Percentiles rank a stretch among this genome's conserved stretches.
These are phyloP conservation scores for Breviolum minutum DNA, from an alignment of 73 alveolate genomes.

Conservation along the genomic window DNA sequence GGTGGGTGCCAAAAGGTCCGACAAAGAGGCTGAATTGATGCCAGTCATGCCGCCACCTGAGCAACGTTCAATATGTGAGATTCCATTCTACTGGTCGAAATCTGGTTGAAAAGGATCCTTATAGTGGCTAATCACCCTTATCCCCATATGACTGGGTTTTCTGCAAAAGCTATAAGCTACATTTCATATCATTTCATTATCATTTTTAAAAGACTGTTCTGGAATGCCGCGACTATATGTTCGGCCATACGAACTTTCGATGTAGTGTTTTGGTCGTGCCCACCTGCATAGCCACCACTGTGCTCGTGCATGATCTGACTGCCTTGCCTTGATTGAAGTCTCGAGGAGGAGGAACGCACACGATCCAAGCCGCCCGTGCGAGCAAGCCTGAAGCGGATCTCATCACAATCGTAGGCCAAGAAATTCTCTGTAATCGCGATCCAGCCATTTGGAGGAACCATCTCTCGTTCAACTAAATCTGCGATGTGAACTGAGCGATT, in stretches of 20 bases:
- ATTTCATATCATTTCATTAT: no score
- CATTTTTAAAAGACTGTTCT: no score
- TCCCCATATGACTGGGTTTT: no score
- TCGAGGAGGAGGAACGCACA: slow-evolving; percentile 41
- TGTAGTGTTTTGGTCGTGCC: no score
- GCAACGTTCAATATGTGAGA: neutral
- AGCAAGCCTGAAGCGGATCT: slow-evolving; percentile 63
- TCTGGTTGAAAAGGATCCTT: no score
- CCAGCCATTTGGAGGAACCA: slow-evolving; percentile 62
- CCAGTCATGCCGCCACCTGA: slow-evolving; percentile 20
- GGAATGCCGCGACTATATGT: no score
- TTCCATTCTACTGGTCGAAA: no score
- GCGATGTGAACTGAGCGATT: slow-evolving; percentile 75
- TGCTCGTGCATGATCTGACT: slow-evolving; percentile 51
- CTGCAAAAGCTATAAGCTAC: no score
- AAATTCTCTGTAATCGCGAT: slow-evolving; percentile 50
- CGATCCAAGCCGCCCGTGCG: slow-evolving; percentile 4
- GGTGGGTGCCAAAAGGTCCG: slow-evolving; percentile 85
- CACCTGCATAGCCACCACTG: slow-evolving; percentile 52
- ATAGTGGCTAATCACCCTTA: no score
- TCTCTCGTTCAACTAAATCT: slow-evolving; percentile 63
- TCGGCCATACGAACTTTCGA: no score
- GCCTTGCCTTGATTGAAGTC: slow-evolving; percentile 33
- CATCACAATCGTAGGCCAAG: slow-evolving; percentile 73
- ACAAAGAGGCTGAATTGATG: slow-evolving; percentile 38